Evolutionary conservation across 2,329 filamentous ascomycete genomes (phyloP), one percentile per base, ranked within the genome.

Genomic region (Penicillium vulpinum): DNA sequence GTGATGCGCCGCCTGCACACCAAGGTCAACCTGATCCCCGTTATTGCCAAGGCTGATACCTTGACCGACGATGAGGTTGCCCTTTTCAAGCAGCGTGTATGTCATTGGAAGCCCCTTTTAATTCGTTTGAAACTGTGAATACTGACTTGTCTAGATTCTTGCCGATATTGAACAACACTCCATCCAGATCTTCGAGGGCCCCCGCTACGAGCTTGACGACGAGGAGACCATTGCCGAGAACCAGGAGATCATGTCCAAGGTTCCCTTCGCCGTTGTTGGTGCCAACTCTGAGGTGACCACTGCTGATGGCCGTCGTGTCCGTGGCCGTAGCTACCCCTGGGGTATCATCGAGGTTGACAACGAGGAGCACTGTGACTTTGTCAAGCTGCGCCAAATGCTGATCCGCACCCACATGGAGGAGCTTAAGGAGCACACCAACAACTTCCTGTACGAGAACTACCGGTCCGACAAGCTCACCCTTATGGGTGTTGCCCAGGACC

Each of bases 321-420:
- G 94, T 70, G 94, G 94, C 64, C 93, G 94, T 80, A 86, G 90
- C 69, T 97, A 97, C 81, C 94, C 94, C 16, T 99, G 94, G 94
- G 94, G 94, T 81, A 87, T 94, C 70, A 97, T 99, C 66, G 94
- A 99, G 80, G 94, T 99, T 63, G 94, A 99, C 80, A 99, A 99
- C 77, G 94, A 99, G 85, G 94, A 99, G 78, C 94, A 99, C 83
- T 99, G 94, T 74, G 94, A 99, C 81, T 99, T 99, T 67, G 94
- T 97, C 80, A 99, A 99, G 87, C 88, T 99, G 61, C 92, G 94
- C 78, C 94, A 99, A 80, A 99, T 99, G 94, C 87, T 99, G 67
- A 97, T 99, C 82, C 90, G 94, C 77, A 99, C 94, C 56, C 94
- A 99, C 85, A 99, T 99, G 94, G 94, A 99, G 78, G 94, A 99